These are phyloP conservation scores for Canavalia ensiformis DNA, from an alignment of 306 rosid species.

Conservation along the genomic window DNA sequence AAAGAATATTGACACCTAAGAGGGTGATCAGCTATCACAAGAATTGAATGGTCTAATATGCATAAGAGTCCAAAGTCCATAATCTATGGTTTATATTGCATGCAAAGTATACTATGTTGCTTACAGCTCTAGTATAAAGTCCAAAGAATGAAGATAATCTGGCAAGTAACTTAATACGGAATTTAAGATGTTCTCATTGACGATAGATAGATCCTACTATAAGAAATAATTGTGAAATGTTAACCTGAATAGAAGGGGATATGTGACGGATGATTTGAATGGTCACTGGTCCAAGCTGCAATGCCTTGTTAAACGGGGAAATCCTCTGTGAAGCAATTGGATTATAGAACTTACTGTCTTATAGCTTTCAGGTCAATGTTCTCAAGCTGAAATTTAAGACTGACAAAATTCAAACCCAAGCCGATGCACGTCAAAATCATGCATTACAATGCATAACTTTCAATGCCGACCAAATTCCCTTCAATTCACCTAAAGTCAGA, in stretches of 20 bases:
- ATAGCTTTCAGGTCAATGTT: slow-evolving; percentile 61
- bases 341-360: slow-evolving; percentile 58
- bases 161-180: background rate
- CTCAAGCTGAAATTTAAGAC: slow-evolving; percentile 57
- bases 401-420: slow-evolving; percentile 47
- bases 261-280: slow-evolving; percentile 43
- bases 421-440: slow-evolving; percentile 43
- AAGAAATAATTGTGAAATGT: slow-evolving; percentile 36
- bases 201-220: slow-evolving; percentile 25
- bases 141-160: background rate
- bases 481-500: slow-evolving; percentile 45
- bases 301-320: slow-evolving; percentile 44
- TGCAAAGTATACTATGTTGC: slow-evolving; percentile 42
- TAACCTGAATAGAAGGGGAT: slow-evolving; percentile 43
- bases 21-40: slow-evolving; percentile 22
- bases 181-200: slow-evolving; percentile 27
- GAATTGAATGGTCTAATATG: background rate
- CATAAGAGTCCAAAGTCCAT: too few relatives aligned
- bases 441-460: slow-evolving; percentile 36
- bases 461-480: slow-evolving; percentile 36
- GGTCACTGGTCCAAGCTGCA: slow-evolving; percentile 34
- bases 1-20: background rate
- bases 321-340: slow-evolving; percentile 46
- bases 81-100: slow-evolving; percentile 30
- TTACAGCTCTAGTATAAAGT: slow-evolving; percentile 3